Percentiles rank a stretch among this genome's conserved stretches.
Conservation (phyloP, 257 asterid genomes). For the Ilex asprella region DNA sequence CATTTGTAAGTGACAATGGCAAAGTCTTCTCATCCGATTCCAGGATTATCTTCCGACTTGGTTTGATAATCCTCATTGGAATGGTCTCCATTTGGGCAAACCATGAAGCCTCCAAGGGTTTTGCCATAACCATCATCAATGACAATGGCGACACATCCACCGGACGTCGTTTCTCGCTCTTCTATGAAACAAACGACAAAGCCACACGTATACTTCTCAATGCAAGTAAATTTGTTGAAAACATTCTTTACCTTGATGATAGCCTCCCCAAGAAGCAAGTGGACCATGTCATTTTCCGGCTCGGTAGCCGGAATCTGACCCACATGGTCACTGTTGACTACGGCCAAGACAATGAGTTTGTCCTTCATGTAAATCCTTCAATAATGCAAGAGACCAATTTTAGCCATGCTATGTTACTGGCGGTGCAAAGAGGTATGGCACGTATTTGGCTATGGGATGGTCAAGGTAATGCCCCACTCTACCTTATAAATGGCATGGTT, state of each 20-base stretch:
- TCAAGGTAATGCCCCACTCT: slow-evolving; percentile 27
- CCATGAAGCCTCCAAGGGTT: slow-evolving; percentile 72
- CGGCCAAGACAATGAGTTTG: slow-evolving; percentile 16
- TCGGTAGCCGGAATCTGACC: slow-evolving; percentile 27
- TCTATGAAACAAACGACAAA: slow-evolving; percentile 53
- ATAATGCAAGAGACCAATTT: slow-evolving; percentile 29
- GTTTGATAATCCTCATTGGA: slow-evolving; percentile 31
- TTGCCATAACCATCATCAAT: slow-evolving; percentile 41
- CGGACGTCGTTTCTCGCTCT: slow-evolving; percentile 45
- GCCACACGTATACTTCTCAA: slow-evolving; percentile 35
- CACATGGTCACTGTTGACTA: slow-evolving; percentile 15
- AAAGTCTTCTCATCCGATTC: too few relatives aligned
- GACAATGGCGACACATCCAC: slow-evolving; percentile 25
- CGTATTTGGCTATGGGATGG: slow-evolving; percentile 61
- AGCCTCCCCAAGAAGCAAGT: slow-evolving; percentile 29
- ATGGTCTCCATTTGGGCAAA: slow-evolving; percentile 57
- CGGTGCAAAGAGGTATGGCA: slow-evolving; percentile 37
- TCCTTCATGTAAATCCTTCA: slow-evolving; percentile 30
- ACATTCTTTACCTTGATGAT: slow-evolving; percentile 30
- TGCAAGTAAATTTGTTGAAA: slow-evolving; percentile 42
- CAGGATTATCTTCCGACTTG: slow-evolving; percentile 32
- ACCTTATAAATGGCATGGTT: slow-evolving; percentile 44
- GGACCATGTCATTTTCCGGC: slow-evolving; percentile 23
- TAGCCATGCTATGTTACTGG: slow-evolving; percentile 18
- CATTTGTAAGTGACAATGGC: too few relatives aligned